Evolutionary conservation across 2,329 filamentous ascomycete genomes (phyloP), one percentile per base, ranked within the genome.

Genomic region (Eutypa lata): DNA sequence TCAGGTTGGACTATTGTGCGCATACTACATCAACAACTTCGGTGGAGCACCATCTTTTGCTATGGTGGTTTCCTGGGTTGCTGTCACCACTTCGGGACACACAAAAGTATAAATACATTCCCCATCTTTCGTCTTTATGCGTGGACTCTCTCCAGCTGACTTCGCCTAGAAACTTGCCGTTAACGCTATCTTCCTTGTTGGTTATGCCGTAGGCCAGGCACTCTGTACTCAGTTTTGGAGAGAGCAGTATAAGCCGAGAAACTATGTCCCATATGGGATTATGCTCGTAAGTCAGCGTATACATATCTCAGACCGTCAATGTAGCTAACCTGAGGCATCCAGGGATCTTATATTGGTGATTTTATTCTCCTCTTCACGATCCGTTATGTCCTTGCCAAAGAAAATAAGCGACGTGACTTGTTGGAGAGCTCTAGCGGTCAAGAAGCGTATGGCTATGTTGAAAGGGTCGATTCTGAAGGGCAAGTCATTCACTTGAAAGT

Each of bases 211-310:
- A 13, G 50, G 50, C 2, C 50, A 52, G 18, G 35, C 45, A 5
- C 50, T 52, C 5, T 52, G 50, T n/a, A 52, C 50, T 8, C 50
- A 52, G 22, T 52, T 52, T n/a, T 52, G 50, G 50, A 31, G 42
- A 37, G 50, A 47, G 14, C n/a, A 53, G 43, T 53, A 53, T 33
- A 53, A 53, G 51, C 51, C 51, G 19, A 33, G 51, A 8, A 53
- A 53, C 37, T 48, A 49, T 31, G 51, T 53, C 8, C 51, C 51
- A 16, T 49, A 48, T 19, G 45, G 22, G 14, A 53, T 53, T 24
- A 28, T 18, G 11, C 40, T 53, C 6, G 51, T 53, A 24, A 14
- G 51, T 38, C 14, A 21, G 14, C 16, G 13, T 35, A 3, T n/a
- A 11, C 14, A 45, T 26, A 46, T 37, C 18, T 28, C 11, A 10